Evolutionary conservation across 345 rosid species (phyloP).

Genomic region (Zanthoxylum bungeanum): DNA sequence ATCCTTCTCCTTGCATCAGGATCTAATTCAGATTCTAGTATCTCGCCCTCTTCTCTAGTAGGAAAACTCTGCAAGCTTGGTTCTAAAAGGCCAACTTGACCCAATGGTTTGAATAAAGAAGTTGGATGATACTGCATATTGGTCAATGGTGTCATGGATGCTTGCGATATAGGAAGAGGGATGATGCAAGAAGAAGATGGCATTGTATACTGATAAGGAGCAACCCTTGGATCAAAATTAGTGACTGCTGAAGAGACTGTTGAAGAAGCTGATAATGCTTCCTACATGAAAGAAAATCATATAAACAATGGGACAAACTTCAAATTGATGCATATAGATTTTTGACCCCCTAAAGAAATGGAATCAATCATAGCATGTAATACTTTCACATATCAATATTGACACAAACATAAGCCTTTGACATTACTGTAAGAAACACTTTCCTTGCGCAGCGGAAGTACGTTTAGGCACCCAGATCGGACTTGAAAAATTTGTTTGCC

Average conservation of each 20-base stretch:
- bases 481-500: no score
- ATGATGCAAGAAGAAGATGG: conserved; percentile 64
- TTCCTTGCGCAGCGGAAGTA: no score
- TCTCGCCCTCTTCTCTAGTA: conserved; percentile 98
- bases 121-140: conserved; percentile 53
- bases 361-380: not conserved
- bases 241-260: conserved; percentile 41
- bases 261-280: conserved; percentile 71
- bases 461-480: no score
- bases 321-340: not conserved
- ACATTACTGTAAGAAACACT: no score
- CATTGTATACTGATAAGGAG: conserved; percentile 51
- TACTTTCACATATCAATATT: conserved; percentile 3
- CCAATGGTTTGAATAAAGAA: conserved; percentile 52
- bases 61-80: conserved; percentile 84
- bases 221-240: conserved; percentile 65
- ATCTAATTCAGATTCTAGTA: conserved; percentile 96
- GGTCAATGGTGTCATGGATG: conserved; percentile 43
- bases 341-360: not conserved
- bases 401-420: conserved; percentile 9
- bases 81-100: conserved; percentile 54
- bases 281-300: conserved; percentile 49
- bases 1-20: conserved; percentile 96
- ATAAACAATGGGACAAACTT: conserved; percentile 4
- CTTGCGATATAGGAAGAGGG: conserved; percentile 49